Evolutionary conservation across 2,329 filamentous ascomycete genomes (phyloP).

Genomic region (Fonsecaea multimorphosa): DNA sequence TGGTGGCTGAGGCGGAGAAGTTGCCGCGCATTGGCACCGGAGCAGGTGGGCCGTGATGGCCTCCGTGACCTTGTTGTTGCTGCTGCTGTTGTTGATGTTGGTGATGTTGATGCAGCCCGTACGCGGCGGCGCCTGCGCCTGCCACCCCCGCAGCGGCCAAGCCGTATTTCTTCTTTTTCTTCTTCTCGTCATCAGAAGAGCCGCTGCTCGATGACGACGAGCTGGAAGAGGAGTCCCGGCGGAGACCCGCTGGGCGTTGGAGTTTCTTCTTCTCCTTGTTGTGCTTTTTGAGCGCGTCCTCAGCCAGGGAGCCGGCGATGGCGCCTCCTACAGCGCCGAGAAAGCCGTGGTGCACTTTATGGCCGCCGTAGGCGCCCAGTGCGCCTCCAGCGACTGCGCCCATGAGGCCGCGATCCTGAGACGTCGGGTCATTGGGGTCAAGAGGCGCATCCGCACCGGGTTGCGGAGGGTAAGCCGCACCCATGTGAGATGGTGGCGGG

Average conservation of each 20-base stretch:
- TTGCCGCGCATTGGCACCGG: slow-evolving; percentile 43
- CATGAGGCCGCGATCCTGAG: slow-evolving; percentile 53
- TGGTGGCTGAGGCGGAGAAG: slow-evolving; percentile 45
- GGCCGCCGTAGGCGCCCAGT: slow-evolving; percentile 54
- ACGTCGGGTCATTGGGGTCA: slow-evolving; percentile 49
- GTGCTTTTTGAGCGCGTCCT: slow-evolving; percentile 52
- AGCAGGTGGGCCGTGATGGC: not conserved
- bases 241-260: slow-evolving; percentile 21
- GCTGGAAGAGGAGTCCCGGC: slow-evolving; percentile 29
- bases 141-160: slow-evolving; percentile 25
- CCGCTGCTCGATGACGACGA: slow-evolving; percentile 32
- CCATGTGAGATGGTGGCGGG: slow-evolving; percentile 6
- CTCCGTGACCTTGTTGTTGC: not conserved
- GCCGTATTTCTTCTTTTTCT: slow-evolving; percentile 32
- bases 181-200: slow-evolving; percentile 37
- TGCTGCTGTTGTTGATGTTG: slow-evolving; percentile 18
- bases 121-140: slow-evolving; percentile 22
- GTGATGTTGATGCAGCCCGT: slow-evolving; percentile 25
- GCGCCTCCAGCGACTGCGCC: slow-evolving; percentile 56
- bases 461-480: slow-evolving; percentile 11
- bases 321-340: slow-evolving; percentile 57
- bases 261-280: slow-evolving; percentile 37
- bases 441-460: slow-evolving; percentile 44
- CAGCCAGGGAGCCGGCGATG: slow-evolving; percentile 53
- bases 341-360: slow-evolving; percentile 55